phyloP scores from a whole-genome alignment of 2,329 filamentous ascomycete species.

The Cladosporium sp. region DNA sequence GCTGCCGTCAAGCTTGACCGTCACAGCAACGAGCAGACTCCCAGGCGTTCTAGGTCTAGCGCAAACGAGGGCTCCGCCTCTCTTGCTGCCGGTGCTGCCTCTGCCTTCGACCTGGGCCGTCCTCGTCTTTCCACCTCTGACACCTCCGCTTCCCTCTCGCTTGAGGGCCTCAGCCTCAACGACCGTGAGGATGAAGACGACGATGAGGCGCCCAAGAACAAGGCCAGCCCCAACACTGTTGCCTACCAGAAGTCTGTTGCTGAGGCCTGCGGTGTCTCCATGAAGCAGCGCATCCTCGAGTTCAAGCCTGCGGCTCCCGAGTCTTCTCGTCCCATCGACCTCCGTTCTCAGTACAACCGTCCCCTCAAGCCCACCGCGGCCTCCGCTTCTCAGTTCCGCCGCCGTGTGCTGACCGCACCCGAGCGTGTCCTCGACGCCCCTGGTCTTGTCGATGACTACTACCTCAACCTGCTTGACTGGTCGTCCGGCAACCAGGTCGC shows the following conservation, averaged over 20 bases:
- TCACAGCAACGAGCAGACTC: slow-evolving; percentile 55
- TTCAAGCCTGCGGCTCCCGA: slow-evolving; percentile 99
- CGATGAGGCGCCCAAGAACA: slow-evolving; percentile 52
- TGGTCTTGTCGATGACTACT: slow-evolving; percentile 95
- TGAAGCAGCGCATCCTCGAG: slow-evolving; percentile 91
- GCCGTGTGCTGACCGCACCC: slow-evolving; percentile 87
- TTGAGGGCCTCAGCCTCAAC: slow-evolving; percentile 73
- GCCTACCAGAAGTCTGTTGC: slow-evolving; percentile 91
- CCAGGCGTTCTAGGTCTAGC: slow-evolving; percentile 58
- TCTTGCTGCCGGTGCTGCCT: slow-evolving; percentile 63
- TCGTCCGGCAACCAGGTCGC: slow-evolving; percentile 96
- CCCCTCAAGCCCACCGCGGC: slow-evolving; percentile 74
- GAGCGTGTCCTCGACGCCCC: slow-evolving; percentile 95
- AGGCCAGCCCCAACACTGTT: slow-evolving; percentile 77
- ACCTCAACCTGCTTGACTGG: slow-evolving; percentile 98
- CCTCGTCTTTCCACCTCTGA: slow-evolving; percentile 60
- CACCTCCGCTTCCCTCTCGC: slow-evolving; percentile 53
- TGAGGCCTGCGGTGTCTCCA: slow-evolving; percentile 81
- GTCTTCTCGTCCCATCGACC: slow-evolving; percentile 95
- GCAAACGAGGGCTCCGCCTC: slow-evolving; percentile 65
- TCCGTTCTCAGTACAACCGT: slow-evolving; percentile 95
- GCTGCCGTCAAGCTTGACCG: slow-evolving; percentile 74
- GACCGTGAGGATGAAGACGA: slow-evolving; percentile 62
- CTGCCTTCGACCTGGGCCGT: slow-evolving; percentile 57
- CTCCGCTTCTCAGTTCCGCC: slow-evolving; percentile 76